A percentile compares a stretch with the other conserved stretches of the same genome.
Conservation (phyloP, 306 rosid species). For the Rubus idaeus region DNA sequence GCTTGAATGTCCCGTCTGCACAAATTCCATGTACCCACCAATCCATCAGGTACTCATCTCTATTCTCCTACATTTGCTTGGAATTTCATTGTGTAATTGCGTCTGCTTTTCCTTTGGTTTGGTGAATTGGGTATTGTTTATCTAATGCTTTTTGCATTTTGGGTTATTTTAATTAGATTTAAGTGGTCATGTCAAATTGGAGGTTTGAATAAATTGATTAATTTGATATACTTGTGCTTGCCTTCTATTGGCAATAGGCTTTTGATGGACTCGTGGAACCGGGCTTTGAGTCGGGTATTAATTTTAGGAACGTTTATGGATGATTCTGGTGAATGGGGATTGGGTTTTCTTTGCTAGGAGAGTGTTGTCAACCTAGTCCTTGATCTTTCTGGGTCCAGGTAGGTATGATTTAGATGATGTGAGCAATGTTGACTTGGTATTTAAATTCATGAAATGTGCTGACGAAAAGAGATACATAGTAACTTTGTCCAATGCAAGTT, state of each 20-base stretch:
- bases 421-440: not conserved
- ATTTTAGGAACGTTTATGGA: not conserved
- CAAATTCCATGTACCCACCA: constrained; percentile 98
- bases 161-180: constrained; percentile 11
- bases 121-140: not conserved
- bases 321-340: not conserved
- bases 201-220: not conserved
- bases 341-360: not conserved
- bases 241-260: not conserved
- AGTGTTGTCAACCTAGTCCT: not conserved
- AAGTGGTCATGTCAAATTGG: constrained; percentile 2
- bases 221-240: not conserved
- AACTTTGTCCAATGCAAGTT: not conserved
- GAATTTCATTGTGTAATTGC: no score
- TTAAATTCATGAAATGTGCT: not conserved
- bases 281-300: not conserved
- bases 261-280: constrained; percentile 7
- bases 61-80: constrained; percentile 12
- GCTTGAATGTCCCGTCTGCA: constrained; percentile 94
- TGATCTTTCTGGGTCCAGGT: constrained; percentile 2
- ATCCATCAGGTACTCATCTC: constrained; percentile 71
- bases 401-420: not conserved
- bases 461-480: not conserved
- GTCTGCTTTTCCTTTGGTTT: not conserved
- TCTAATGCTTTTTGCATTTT: not conserved